Base-by-base conservation (phyloP, 768 basidiomycete species). In the Lactifluus echinatus region DNA sequence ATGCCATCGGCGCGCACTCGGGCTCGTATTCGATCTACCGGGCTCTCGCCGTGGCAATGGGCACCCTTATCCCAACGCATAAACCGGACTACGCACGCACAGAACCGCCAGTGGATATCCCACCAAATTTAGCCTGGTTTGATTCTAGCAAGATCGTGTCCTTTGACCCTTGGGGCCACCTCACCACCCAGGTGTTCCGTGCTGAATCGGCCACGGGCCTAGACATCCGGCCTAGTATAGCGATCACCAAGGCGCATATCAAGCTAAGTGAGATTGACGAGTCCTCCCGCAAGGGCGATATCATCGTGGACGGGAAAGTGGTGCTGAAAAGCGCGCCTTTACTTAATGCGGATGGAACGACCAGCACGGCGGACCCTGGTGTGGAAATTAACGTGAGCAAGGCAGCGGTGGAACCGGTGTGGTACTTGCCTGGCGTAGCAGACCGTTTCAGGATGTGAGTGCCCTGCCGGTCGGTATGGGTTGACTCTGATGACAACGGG, bases 1-100 rank as follows among this genome's bases (percentile, higher is more conserved):
- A 97, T 70, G 89, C 94, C 24, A 80, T 97, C 67, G 94, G 95
- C 10, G 93, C 95, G 0, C 93, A 96, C 68, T 85, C 85, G 0
- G 94, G 95, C 6, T 89, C 87, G 1, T 97, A 97, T 71, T 92
- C 89, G 14, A 93, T 96, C 71, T 97, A 96, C 70, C 85, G 93
- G 33, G 91, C 95, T 0, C 78, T 98, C 12, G 83, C 89, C 10
- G 93, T 96, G 67, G 95, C 93, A 8, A 87, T 95, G 80, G 88
- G 89, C 37, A 79, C 85, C 2, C 82, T 92, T 54, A 75, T 82
- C 28, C 89, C 88, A 0, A 76, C 81, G 1, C 87, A 90, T 71
- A 89, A 87, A 68, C 87, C 91, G 8, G 85, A 91, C 66, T 94
- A 87, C 70, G 74, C 78, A 43, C 76, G 81, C 67, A 93, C 92